phyloP scores from a whole-genome alignment of 2,329 filamentous ascomycete genomes.

The Aspergillus calidoustus region DNA sequence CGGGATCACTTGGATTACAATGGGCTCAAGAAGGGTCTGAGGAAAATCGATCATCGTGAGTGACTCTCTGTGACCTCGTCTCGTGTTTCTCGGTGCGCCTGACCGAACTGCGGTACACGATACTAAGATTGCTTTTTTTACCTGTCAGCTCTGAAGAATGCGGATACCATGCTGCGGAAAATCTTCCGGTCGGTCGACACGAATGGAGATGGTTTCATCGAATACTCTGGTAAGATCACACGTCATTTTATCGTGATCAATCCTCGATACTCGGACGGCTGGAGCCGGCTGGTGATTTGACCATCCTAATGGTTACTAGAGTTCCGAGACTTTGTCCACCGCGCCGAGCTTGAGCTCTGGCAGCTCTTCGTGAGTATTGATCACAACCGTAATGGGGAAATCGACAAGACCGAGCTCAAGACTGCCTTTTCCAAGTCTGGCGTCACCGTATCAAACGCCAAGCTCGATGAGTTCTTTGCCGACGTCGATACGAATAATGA shows the following conservation, averaged over 20 bases:
- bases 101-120: constrained; percentile 26
- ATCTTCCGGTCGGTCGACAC: constrained; percentile 84
- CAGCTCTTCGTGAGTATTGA: constrained; percentile 86
- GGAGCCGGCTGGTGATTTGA: constrained; percentile 25
- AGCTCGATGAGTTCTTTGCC: constrained; percentile 82
- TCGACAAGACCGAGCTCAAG: constrained; percentile 84
- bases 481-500: constrained; percentile 91
- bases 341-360: constrained; percentile 82
- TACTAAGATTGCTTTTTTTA: constrained; percentile 14
- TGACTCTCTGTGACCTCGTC: constrained; percentile 26
- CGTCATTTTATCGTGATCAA: constrained; percentile 19
- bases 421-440: constrained; percentile 78
- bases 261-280: constrained; percentile 20
- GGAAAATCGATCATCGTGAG: constrained; percentile 90
- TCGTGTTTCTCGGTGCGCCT: constrained; percentile 27
- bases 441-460: constrained; percentile 74
- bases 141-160: constrained; percentile 78
- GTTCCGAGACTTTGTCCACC: constrained; percentile 85
- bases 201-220: constrained; percentile 85
- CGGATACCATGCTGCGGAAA: constrained; percentile 79
- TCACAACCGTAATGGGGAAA: constrained; percentile 77
- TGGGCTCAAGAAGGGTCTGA: constrained; percentile 81
- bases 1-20: constrained; percentile 83
- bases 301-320: constrained; percentile 59
- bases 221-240: constrained; percentile 74